Evolutionary conservation across 2,329 filamentous ascomycete species (phyloP).

Genomic region (Colletotrichum sp.): DNA sequence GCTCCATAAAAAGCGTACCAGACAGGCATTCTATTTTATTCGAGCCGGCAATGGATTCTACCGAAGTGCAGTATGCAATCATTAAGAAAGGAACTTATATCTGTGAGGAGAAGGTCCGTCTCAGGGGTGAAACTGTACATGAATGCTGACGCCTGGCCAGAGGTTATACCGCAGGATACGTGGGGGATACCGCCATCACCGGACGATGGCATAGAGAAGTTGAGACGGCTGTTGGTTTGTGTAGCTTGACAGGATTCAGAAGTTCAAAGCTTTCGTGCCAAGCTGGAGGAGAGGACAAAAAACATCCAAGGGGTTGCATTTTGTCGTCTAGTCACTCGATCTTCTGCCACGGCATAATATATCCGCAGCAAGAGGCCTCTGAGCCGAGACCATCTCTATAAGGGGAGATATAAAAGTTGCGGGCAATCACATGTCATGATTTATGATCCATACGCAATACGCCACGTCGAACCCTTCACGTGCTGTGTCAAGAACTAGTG

Average conservation of each 20-base stretch:
- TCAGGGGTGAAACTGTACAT: fast-evolving
- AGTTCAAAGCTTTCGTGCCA: fast-evolving
- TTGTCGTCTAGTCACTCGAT: fast-evolving
- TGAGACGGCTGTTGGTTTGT: not conserved
- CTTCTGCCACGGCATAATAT: not conserved
- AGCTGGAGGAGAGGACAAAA: too few relatives aligned
- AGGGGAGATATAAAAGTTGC: not conserved
- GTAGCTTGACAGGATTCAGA: not conserved
- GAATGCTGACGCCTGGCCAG: too few relatives aligned
- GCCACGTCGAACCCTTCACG: not conserved
- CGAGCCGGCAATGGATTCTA: not conserved
- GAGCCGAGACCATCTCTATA: fast-evolving
- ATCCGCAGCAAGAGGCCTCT: fast-evolving
- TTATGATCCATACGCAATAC: not conserved
- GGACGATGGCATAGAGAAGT: not conserved
- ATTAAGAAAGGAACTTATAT: not conserved
- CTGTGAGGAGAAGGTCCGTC: not conserved
- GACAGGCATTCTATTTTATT: not conserved
- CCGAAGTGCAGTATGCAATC: too few relatives aligned
- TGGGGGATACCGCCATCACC: fast-evolving
- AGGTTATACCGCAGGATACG: fast-evolving
- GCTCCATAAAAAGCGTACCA: not conserved
- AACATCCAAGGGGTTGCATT: too few relatives aligned
- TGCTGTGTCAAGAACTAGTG: fast-evolving
- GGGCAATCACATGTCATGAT: not conserved